Base-by-base conservation (phyloP, 306 rosid genomes). In the Argentina anserina region DNA sequence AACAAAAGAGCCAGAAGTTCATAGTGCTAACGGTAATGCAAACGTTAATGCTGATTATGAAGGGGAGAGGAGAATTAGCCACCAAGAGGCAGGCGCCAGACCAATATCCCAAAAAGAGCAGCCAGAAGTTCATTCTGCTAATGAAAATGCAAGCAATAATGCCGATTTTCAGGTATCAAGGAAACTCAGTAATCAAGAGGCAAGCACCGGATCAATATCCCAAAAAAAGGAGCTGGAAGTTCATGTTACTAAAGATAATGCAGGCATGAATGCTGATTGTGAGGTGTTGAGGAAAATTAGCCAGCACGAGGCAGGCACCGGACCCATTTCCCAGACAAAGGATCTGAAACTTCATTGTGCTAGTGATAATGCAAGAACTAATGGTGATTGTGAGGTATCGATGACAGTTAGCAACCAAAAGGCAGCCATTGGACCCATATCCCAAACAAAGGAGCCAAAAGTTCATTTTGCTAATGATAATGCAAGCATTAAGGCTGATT, bases 381-480 rank as follows among this genome's bases (percentile, higher is more conserved):
- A 34, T 34, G 67, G 8, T 62, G 67, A 34, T 62, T 62, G 67
- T 31, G 43, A 62, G 67, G 67, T 62, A 18, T 20, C 10, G 26
- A 34, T 26, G 43, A 4, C 34, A 8, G 7, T 34, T 62, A 62
- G 12, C 28, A 43, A 37, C 67, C 67, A 62, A 34, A 43, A 34
- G 26, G 67, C 45, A 34, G 15, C 15, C 25, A 9, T 26, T 0
- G 67, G 26, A 62, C 43, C 26, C 26, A 34, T 34, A 20, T 62
- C 67, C 67, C 41, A 62, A 62, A 33, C 67, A 62, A 62, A 62
- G 43, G 67, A 62, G 28, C 26, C 26, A 33, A 20, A 61, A 31
- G 26, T 61, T 61, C 43, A 61, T 18, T 34, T 33, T 62, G 43
- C 26, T 34, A 18, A 62, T 18, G 67, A 62, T 62, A 34, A 7